These are phyloP conservation scores for Fusarium luffae DNA, from an alignment of 2,329 filamentous ascomycete genomes.

Conservation along the genomic window DNA sequence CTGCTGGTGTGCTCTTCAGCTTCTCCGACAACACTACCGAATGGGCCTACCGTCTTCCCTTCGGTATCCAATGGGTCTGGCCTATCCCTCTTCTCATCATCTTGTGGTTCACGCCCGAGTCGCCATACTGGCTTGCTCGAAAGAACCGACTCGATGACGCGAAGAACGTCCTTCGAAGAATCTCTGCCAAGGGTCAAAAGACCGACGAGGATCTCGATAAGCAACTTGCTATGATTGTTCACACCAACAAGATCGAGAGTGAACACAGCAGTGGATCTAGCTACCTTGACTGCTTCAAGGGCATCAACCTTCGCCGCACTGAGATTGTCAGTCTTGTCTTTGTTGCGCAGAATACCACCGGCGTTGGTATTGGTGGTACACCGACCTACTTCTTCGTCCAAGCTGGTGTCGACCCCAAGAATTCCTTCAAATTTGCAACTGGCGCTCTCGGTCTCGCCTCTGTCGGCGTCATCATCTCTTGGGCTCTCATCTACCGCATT, in stretches of 20 bases:
- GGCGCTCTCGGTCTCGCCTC: conserved; percentile 56
- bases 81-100: conserved; percentile 45
- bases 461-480: conserved; percentile 56
- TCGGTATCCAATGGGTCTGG: conserved; percentile 54
- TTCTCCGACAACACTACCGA: conserved; percentile 33
- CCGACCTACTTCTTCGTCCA: conserved; percentile 62
- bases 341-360: conserved; percentile 53
- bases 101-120: conserved; percentile 48
- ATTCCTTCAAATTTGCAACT: conserved; percentile 56
- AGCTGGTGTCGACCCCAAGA: conserved; percentile 53
- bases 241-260: conserved; percentile 58
- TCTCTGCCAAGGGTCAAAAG: conserved; percentile 48
- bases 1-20: conserved; percentile 46
- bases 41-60: conserved; percentile 53
- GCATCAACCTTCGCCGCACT: conserved; percentile 58
- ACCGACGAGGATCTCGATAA: conserved; percentile 54
- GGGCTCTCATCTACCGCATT: conserved; percentile 48
- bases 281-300: conserved; percentile 61
- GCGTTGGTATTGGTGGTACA: conserved; percentile 54
- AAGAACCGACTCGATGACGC: conserved; percentile 46
- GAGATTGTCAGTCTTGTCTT: conserved; percentile 59
- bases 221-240: conserved; percentile 75
- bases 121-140: conserved; percentile 50
- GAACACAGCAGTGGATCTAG: conserved; percentile 51
- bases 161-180: conserved; percentile 42